Conservation (phyloP, 2,329 filamentous ascomycete genomes). For the Pseudodiploospora longispora region DNA sequence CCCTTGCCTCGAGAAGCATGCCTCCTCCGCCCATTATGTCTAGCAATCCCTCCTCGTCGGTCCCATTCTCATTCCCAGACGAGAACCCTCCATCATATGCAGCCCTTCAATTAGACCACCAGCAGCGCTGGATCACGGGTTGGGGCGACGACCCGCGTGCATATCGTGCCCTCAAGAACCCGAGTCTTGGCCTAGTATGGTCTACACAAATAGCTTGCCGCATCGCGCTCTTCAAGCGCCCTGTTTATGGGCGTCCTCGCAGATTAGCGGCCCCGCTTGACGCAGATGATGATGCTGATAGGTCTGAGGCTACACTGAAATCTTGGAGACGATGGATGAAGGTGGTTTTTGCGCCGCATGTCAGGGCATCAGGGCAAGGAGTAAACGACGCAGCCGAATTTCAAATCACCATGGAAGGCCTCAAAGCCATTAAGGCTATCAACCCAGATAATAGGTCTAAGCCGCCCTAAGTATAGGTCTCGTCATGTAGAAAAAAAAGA, state of each 20-base stretch:
- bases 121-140: constrained; percentile 91
- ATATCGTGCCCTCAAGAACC: constrained; percentile 60
- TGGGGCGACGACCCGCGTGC: constrained; percentile 67
- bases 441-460: not conserved
- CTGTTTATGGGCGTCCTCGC: constrained; percentile 38
- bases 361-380: constrained; percentile 41
- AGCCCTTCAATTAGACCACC: constrained; percentile 71
- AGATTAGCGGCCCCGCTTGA: constrained; percentile 26
- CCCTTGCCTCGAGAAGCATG: constrained; percentile 40
- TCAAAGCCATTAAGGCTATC: constrained; percentile 27
- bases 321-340: constrained; percentile 73
- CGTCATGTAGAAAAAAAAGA: not conserved
- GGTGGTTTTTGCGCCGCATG: constrained; percentile 82
- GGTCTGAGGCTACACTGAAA: constrained; percentile 37
- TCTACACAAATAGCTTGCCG: constrained; percentile 79
- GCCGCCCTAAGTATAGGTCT: no score
- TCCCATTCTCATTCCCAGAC: constrained; percentile 24
- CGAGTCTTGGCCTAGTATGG: constrained; percentile 83
- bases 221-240: constrained; percentile 69
- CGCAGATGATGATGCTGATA: constrained; percentile 33
- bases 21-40: constrained; percentile 21
- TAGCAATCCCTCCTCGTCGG: constrained; percentile 32
- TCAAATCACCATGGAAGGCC: constrained; percentile 62
- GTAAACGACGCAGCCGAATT: constrained; percentile 55
- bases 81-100: constrained; percentile 28